Evolutionary conservation across 2,329 filamentous ascomycete genomes (phyloP), one percentile per base, ranked within the genome.

Genomic region (Mycocentrospora acerina): DNA sequence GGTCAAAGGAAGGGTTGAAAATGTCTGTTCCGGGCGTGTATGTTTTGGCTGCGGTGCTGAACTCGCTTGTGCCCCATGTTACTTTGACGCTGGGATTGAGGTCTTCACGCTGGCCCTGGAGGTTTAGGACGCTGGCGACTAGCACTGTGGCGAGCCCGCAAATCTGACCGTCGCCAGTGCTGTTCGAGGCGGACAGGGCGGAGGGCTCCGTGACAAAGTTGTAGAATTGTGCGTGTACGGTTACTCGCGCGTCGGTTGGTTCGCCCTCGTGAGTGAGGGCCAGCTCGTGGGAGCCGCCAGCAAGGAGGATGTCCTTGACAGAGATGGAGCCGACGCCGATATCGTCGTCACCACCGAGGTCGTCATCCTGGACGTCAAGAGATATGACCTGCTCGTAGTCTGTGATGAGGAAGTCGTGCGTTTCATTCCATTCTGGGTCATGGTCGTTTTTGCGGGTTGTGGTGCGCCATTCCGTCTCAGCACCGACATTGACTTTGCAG

Each of bases 1-100:
- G 65, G 40, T 75, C 71, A 36, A 74, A 76, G 2, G 65, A 59
- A 2, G 73, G 73, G 49, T 75, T 76, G 59, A 71, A 72, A 44
- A 76, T 73, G 33, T 76, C 73, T 3, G 55, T 66, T 2, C 73
- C 73, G 0, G 71, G 71, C 2, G 59, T 62, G 51, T 76, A 73
- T 0, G 62, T 55, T 58, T 72, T 71, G 37, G 64, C 57, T 1
- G 62, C 67, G 0, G 73, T 76, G 34, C 54, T 57, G 62, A 71
- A 75, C 15, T 62, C 59, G 44, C 68, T 65, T 7, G 38, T 59
- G 12, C 70, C 70, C 68, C 69, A 75, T 1, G 62, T 58, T 1
- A 76, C 62, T 51, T 68, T 67, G 35, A 76, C 64, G 49, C 71
- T 74, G 18, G 73, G 73, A 35, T 70, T 70, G 11, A 76, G 57